phyloP scores from a whole-genome alignment of 495 filamentous ascomycete species.

The Penicillium parvum region DNA sequence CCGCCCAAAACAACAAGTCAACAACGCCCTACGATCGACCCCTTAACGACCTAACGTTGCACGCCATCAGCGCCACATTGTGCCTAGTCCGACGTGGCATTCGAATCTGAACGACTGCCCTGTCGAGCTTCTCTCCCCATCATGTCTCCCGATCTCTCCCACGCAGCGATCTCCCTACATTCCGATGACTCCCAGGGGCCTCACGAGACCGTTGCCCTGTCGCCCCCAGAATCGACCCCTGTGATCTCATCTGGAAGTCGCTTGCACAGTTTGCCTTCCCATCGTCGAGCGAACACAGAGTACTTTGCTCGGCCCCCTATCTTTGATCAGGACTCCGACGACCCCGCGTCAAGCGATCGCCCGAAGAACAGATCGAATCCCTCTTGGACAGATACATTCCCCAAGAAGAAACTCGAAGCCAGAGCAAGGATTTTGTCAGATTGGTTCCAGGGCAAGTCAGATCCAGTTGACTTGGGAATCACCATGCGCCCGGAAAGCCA shows the following conservation, averaged over 20 bases:
- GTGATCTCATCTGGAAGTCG: slow-evolving; percentile 13
- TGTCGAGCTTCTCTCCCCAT: slow-evolving; percentile 4
- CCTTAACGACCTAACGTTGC: slow-evolving; percentile 9
- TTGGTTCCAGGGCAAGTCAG: slow-evolving; percentile 52
- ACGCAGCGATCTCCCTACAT: slow-evolving; percentile 21
- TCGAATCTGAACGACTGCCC: slow-evolving; percentile 17
- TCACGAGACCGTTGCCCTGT: slow-evolving; percentile 26
- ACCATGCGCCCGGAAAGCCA: slow-evolving; percentile 14
- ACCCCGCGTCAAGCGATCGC: slow-evolving; percentile 18
- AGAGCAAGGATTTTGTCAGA: slow-evolving; percentile 40
- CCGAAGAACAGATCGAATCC: slow-evolving; percentile 12
- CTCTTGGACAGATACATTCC: slow-evolving; percentile 29
- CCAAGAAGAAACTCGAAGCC: slow-evolving; percentile 41
- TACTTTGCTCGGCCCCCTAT: slow-evolving; percentile 30
- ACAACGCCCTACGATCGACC: slow-evolving; percentile 8
- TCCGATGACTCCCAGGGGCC: slow-evolving; percentile 21
- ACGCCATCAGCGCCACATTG: slow-evolving; percentile 23
- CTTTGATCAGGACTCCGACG: slow-evolving; percentile 17
- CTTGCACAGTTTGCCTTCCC: slow-evolving; percentile 24
- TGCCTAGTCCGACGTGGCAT: slow-evolving; percentile 35
- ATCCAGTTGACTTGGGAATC: slow-evolving; percentile 41
- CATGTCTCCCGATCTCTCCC: slow-evolving; percentile 20
- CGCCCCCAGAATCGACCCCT: slow-evolving; percentile 17
- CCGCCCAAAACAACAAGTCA: background rate
- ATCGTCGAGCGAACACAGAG: slow-evolving; percentile 43